Percentiles rank a stretch among this genome's conserved stretches.
These are phyloP conservation scores for Dimocarpus longan DNA, from an alignment of 345 rosid species.

Conservation along the genomic window DNA sequence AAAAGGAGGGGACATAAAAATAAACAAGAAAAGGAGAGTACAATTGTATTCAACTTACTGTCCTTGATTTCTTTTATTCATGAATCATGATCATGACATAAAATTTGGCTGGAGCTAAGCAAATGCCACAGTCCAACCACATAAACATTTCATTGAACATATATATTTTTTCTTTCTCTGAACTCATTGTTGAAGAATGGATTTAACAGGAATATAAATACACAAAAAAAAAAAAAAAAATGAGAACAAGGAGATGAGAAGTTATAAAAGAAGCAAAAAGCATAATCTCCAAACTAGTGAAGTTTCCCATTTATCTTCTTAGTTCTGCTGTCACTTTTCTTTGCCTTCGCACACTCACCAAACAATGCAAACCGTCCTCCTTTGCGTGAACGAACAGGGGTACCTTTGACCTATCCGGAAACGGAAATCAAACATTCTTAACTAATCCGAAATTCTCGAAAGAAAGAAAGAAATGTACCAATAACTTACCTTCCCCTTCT, in stretches of 20 bases:
- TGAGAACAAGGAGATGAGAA: no score
- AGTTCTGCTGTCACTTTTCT: conserved; percentile 51
- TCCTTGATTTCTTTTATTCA: conserved; percentile 19
- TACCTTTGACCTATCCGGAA: conserved; percentile 54
- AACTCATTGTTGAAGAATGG: conserved; percentile 14
- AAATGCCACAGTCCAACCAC: conserved; percentile 20
- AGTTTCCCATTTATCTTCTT: conserved; percentile 43
- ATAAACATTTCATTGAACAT: conserved; percentile 13
- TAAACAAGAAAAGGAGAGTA: neutral
- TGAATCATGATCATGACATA: conserved; percentile 17
- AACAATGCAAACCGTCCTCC: conserved; percentile 61
- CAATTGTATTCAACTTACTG: neutral
- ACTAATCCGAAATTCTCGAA: neutral
- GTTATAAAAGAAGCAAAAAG: neutral
- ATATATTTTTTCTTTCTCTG: neutral
- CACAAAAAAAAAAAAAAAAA: neutral
- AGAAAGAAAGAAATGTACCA: neutral
- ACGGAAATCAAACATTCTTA: conserved; percentile 1
- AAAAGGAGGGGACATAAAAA: no score
- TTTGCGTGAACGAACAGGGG: conserved; percentile 43
- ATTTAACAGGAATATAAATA: conserved; percentile 14
- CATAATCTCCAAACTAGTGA: neutral
- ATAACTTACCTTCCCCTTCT: conserved; percentile 59
- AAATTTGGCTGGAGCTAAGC: conserved; percentile 22
- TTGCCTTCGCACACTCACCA: conserved; percentile 65